Percentiles rank a stretch among this genome's conserved stretches.
phyloP scores from a whole-genome alignment of 2,329 filamentous ascomycete species.

The Fusarium musae region DNA sequence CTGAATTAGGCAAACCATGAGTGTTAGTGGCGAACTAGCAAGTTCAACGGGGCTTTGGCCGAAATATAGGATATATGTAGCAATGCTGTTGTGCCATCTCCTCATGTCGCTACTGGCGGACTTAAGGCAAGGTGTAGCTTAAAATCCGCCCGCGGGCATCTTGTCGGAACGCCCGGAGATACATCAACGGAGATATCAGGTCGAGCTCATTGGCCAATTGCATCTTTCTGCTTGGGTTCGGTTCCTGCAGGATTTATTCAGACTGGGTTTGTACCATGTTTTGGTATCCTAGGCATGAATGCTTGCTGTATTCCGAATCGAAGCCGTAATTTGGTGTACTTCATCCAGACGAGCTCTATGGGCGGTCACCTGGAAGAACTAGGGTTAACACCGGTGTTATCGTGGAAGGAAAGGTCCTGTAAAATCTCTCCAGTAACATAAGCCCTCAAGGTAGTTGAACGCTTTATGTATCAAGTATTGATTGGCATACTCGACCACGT shows the following conservation, averaged over 20 bases:
- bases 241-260: fast-evolving
- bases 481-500: no score
- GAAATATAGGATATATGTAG: background rate
- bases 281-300: no score
- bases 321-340: no score
- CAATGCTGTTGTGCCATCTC: fast-evolving
- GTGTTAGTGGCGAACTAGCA: fast-evolving
- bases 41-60: fast-evolving
- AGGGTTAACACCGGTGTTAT: no score
- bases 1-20: fast-evolving
- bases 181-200: background rate
- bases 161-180: background rate
- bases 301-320: no score
- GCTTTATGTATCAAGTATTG: no score
- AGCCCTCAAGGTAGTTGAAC: no score
- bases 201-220: background rate
- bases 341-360: no score
- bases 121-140: background rate
- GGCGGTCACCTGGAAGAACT: no score
- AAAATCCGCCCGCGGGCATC: background rate
- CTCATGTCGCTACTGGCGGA: background rate
- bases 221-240: fast-evolving
- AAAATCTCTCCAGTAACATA: no score
- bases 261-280: no score
- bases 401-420: no score